These are phyloP conservation scores for Pezicula radicicola DNA, from an alignment of 2,329 filamentous ascomycete species.

Conservation along the genomic window DNA sequence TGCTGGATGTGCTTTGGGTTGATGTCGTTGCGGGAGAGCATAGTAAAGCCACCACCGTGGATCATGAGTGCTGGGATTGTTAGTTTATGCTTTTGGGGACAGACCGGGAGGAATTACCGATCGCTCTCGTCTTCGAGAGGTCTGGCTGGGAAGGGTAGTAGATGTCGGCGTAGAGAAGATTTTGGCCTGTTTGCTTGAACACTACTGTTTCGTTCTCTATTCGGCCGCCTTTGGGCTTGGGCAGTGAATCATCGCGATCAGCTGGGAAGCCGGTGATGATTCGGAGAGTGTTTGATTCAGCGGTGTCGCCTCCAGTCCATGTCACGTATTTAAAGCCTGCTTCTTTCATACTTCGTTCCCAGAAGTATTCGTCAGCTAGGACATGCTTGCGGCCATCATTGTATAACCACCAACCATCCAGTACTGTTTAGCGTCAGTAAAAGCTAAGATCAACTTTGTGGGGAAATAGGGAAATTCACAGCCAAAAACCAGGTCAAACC, in stretches of 20 bases:
- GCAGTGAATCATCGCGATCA: no score
- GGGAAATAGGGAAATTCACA: no score
- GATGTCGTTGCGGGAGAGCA: slow-evolving; percentile 35
- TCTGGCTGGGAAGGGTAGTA: no score
- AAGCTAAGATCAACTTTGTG: no score
- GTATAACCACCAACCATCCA: slow-evolving; percentile 22
- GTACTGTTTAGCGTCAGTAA: no score
- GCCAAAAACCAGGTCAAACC: slow-evolving; percentile 20
- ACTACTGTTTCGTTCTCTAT: no score
- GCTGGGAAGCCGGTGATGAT: neutral
- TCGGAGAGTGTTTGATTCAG: neutral
- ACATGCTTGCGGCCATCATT: slow-evolving; percentile 15
- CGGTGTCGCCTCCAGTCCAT: slow-evolving; percentile 9
- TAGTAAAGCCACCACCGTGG: slow-evolving; percentile 41
- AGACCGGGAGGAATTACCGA: no score
- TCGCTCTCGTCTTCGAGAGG: no score
- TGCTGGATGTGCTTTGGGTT: slow-evolving; percentile 32
- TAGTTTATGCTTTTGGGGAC: no score
- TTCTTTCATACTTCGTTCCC: neutral
- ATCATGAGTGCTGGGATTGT: slow-evolving; percentile 36
- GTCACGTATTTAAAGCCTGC: neutral
- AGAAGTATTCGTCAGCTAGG: slow-evolving; percentile 1
- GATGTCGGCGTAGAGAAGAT: no score
- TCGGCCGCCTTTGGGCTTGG: no score
- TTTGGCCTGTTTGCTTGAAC: no score